phyloP scores from a whole-genome alignment of 352 stramenopile species.

The Phytophthora hybrid region DNA sequence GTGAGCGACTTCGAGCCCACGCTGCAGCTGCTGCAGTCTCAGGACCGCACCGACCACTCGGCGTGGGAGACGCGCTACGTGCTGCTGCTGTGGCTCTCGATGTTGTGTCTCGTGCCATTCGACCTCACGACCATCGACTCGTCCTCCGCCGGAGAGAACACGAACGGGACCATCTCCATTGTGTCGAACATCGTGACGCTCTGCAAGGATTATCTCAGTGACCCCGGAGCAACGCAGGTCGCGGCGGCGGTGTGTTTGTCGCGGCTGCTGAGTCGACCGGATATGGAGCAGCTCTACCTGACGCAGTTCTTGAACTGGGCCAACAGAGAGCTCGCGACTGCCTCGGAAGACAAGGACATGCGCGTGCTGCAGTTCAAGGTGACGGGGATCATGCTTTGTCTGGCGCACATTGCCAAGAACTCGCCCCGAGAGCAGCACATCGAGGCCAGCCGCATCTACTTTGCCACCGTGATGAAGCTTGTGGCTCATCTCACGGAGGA shows the following conservation, averaged over 20 bases:
- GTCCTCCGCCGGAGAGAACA: constrained; percentile 44
- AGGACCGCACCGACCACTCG: constrained; percentile 84
- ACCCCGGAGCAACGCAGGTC: constrained; percentile 90
- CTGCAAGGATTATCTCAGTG: constrained; percentile 88
- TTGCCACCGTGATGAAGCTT: constrained; percentile 74
- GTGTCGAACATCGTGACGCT: constrained; percentile 84
- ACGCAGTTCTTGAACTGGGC: constrained; percentile 93
- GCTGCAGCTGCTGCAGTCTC: constrained; percentile 87
- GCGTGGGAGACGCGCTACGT: constrained; percentile 84
- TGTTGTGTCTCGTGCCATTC: constrained; percentile 98
- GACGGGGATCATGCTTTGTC: constrained; percentile 82
- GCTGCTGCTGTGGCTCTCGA: constrained; percentile 97
- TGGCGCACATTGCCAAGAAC: constrained; percentile 85
- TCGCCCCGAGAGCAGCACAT: constrained; percentile 79
- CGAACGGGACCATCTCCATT: constrained; percentile 57
- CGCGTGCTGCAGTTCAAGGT: constrained; percentile 79
- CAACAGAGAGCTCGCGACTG: constrained; percentile 62
- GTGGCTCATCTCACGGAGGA: constrained; percentile 67
- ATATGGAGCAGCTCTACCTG: constrained; percentile 94
- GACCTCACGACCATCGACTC: constrained; percentile 97
- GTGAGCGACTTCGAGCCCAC: constrained; percentile 96
- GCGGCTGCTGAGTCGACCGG: constrained; percentile 94
- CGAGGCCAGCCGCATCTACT: constrained; percentile 76
- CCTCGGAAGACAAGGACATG: constrained; percentile 40
- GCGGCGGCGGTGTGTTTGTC: constrained; percentile 95